Evolutionary conservation across 306 rosid species (phyloP), one percentile per base, ranked within the genome.

Genomic region (Astragalus glycyphyllos): DNA sequence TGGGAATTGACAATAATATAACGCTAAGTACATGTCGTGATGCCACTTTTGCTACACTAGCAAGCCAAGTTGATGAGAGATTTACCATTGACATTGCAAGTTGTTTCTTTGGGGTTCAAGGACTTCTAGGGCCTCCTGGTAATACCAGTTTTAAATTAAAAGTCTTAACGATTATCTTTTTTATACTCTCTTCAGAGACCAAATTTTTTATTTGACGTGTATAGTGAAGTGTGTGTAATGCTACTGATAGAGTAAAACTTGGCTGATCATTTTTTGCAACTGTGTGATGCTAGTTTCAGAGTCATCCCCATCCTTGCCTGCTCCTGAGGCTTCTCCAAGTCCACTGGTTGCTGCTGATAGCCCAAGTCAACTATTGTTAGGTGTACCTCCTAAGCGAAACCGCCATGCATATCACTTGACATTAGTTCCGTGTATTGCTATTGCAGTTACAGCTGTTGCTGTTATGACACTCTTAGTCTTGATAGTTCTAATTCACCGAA

Each of bases 41-140:
- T 75, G 99, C 99, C 68, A 83, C 95, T 48, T 94, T 89, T 77
- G 78, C 79, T 75, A 86, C 96, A 53, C 68, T 94, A 51, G 96
- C 92, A 48, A 94, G 99, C 85, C 96, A 85, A 83, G 83, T 82
- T 80, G 91, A 86, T 79, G 72, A 68, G 53, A 61, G 49, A 54
- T 85, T 92, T 51, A 82, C 87, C 14, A 26, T 84, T 85, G 92
- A 84, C 81, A 84, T 87, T 59, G 99, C 97, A 47, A 85, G 78
- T 79, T 94, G 99, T 83, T 89, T 94, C 80, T 94, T 94, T 81
- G 92, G 97, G 51, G 90, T 91, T 80, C 92, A 85, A 83, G 96
- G 89, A 62, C 89, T 91, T 70, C 79, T 73, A 47, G 35, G 34
- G 29, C 77, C 83, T 73, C 85, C 85, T 75, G 95, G 97, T 91